Conservation (phyloP, 768 basidiomycete species). For the Collybia mongolica region DNA sequence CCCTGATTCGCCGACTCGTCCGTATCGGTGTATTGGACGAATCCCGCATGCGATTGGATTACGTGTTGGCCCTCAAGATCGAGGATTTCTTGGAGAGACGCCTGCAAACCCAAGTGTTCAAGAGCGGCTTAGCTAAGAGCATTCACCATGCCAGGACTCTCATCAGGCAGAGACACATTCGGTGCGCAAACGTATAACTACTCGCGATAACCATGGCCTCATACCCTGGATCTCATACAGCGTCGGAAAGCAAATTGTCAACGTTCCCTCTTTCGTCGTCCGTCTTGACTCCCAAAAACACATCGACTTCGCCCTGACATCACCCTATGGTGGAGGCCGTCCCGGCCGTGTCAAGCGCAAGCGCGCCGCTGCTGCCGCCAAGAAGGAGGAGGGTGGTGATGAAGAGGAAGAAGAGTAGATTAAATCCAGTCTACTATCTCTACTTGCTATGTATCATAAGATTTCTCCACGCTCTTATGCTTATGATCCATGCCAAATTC, state of each 20-base stretch:
- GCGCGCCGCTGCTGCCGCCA: slow-evolving; percentile 90
- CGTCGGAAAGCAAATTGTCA: slow-evolving; percentile 99
- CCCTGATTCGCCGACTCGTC: slow-evolving; percentile 92
- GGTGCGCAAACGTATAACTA: slow-evolving; percentile 46
- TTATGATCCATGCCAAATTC: slow-evolving; percentile 16
- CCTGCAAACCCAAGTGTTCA: slow-evolving; percentile 99
- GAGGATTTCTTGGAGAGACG: slow-evolving; percentile 99
- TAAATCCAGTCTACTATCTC: slow-evolving; percentile 2
- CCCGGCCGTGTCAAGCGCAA: slow-evolving; percentile 98
- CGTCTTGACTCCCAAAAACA: slow-evolving; percentile 99
- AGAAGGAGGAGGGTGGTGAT: slow-evolving; percentile 87
- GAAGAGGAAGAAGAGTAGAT: slow-evolving; percentile 87
- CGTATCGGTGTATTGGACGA: slow-evolving; percentile 99
- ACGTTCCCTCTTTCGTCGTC: slow-evolving; percentile 97
- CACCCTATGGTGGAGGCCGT: slow-evolving; percentile 93
- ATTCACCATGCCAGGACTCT: slow-evolving; percentile 99
- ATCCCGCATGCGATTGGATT: slow-evolving; percentile 99
- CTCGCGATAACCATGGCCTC: not conserved
- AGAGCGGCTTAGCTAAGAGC: slow-evolving; percentile 94
- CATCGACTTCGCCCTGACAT: slow-evolving; percentile 98
- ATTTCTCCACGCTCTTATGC: slow-evolving; percentile 12
- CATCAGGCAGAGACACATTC: slow-evolving; percentile 98
- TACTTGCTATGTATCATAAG: slow-evolving; percentile 15
- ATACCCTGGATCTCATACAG: slow-evolving; percentile 32
- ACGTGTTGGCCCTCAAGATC: slow-evolving; percentile 98